Conservation (phyloP, 345 rosid genomes). For the Triadica sebifera region DNA sequence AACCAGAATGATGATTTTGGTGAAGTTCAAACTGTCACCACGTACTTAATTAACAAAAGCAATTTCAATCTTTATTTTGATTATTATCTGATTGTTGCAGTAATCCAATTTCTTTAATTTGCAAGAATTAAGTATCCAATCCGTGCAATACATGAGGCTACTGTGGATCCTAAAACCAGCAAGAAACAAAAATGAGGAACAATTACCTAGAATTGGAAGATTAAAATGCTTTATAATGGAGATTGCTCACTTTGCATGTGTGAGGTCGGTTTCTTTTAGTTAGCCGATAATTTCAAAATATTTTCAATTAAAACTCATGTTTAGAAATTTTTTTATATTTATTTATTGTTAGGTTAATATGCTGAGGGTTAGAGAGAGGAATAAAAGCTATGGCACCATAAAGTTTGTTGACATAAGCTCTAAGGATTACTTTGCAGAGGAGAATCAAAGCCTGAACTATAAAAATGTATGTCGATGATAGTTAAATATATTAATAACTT, state of each 20-base stretch:
- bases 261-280: conserved; percentile 43
- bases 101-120: background rate
- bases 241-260: conserved; percentile 97
- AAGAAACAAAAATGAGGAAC: conserved; percentile 42
- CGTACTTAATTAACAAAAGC: background rate
- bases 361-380: conserved; percentile 85
- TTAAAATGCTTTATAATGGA: conserved; percentile 94
- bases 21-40: background rate
- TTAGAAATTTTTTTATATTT: conserved; percentile 21
- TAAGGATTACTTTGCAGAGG: conserved; percentile 54
- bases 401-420: conserved; percentile 83
- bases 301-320: no score
- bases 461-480: conserved; percentile 42
- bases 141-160: conserved; percentile 52
- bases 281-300: no score
- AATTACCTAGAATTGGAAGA: conserved; percentile 60
- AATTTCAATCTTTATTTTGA: conserved; percentile 48
- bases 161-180: conserved; percentile 39
- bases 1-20: no score
- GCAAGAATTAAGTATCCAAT: conserved; percentile 43
- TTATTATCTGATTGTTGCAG: background rate
- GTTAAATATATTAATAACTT: background rate
- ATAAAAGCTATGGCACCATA: conserved; percentile 58
- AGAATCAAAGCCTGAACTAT: conserved; percentile 85
- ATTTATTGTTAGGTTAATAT: conserved; percentile 56